Base-by-base conservation (phyloP, 306 rosid species). In the Cucumis hystrix region DNA sequence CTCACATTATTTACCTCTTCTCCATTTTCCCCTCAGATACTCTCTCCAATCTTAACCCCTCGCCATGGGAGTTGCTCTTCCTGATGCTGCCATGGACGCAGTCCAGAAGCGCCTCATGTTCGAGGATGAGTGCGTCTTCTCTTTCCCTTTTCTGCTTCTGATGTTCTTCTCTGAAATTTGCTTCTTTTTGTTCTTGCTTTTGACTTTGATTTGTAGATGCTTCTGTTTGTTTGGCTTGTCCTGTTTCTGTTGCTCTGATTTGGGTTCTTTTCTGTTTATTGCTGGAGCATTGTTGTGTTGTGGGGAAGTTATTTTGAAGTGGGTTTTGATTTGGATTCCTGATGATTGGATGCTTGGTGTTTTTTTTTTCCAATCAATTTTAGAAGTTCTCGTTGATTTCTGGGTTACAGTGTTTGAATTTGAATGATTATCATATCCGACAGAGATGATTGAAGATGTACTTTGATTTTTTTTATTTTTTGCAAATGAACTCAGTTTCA, bases 61-160 rank as follows among this genome's bases (percentile, higher is more conserved):
- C 82, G 76, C 93, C 85, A 92, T 89, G 97, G 92, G 82, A 59
- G 90, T 83, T 76, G 78, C 83, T 8, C 72, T 65, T 57, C 78
- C 89, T 13, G 97, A 92, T 43, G 85, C 96, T 15, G 93, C 84
- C 81, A 95, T 95, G 99, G 97, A 95, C 87, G 97, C 93, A 56
- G 97, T 92, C 83, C 99, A 95, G 86, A 90, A 94, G 77, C 99
- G 99, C 83, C 97, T 95, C 76, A 95, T 95, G 99, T 95, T 95
- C 30, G 99, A 91, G 3, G 97, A 95, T 85, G 97, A 95, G 99
- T 95, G 41, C 4, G 97, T 87, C 12, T 51, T 60, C 21, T 18
- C 4, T 5, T 17, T 17, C 4, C 51, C 28, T 23, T 12, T 10
- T 41, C 10, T 67, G 11, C 2, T 75, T 40, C 41, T 25, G 7